Evolutionary conservation across 352 stramenopile species (phyloP).

Genomic region (Phytopythium ostracodes): DNA sequence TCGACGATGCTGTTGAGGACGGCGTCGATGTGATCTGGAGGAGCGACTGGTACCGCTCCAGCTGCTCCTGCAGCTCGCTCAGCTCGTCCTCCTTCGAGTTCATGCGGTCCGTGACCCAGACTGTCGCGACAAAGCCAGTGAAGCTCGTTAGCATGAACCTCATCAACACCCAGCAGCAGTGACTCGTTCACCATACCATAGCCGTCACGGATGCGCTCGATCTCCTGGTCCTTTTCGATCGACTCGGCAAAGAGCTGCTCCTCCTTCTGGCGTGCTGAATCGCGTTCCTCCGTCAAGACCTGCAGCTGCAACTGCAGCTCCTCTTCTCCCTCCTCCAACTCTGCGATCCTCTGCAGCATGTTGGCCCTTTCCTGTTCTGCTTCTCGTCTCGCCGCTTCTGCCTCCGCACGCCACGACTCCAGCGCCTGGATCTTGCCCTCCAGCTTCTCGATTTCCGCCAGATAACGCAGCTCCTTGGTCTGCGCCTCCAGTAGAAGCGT

Average conservation of each 20-base stretch:
- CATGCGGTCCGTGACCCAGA: slow-evolving; percentile 87
- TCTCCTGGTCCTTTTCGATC: slow-evolving; percentile 86
- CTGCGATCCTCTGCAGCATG: slow-evolving; percentile 39
- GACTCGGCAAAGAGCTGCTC: slow-evolving; percentile 80
- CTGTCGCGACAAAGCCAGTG: slow-evolving; percentile 22
- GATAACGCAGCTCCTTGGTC: slow-evolving; percentile 62
- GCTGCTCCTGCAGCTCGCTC: slow-evolving; percentile 77
- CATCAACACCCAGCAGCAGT: neutral
- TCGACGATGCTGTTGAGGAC: slow-evolving; percentile 15
- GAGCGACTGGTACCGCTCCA: slow-evolving; percentile 80
- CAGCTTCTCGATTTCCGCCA: slow-evolving; percentile 70
- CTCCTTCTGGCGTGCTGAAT: slow-evolving; percentile 78
- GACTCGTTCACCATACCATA: slow-evolving; percentile 42
- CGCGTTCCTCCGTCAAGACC: slow-evolving; percentile 79
- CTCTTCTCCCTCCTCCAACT: slow-evolving; percentile 70
- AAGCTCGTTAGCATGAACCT: neutral
- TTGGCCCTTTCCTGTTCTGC: slow-evolving; percentile 32
- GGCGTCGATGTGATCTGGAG: slow-evolving; percentile 46
- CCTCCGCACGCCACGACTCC: slow-evolving; percentile 39
- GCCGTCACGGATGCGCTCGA: slow-evolving; percentile 81
- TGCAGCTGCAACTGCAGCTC: slow-evolving; percentile 78
- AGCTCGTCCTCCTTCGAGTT: slow-evolving; percentile 87
- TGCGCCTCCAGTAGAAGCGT: slow-evolving; percentile 62
- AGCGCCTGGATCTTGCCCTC: slow-evolving; percentile 50
- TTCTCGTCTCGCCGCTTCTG: slow-evolving; percentile 19